A percentile compares a stretch with the other conserved stretches of the same genome.
Evolutionary conservation across 2,329 filamentous ascomycete genomes (phyloP).

Genomic region (Aspergillus nomiae): DNA sequence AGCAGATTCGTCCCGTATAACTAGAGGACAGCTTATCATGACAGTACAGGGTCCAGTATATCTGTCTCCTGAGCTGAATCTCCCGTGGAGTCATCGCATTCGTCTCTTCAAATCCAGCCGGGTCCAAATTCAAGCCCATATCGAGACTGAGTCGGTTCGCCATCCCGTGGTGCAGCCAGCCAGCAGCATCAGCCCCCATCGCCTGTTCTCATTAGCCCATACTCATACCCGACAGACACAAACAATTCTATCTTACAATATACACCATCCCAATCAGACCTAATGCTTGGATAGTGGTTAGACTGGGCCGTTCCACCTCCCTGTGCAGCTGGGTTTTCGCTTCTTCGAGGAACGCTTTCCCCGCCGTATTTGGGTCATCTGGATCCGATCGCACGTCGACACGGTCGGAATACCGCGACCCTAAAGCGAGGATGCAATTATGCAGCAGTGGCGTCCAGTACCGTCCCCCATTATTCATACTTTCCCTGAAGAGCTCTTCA

Average conservation of each 20-base stretch:
- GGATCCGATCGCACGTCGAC: conserved; percentile 33
- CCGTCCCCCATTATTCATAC: conserved; percentile 25
- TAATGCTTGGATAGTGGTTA: conserved; percentile 42
- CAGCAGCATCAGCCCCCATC: conserved; percentile 37
- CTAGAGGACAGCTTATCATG: conserved; percentile 38
- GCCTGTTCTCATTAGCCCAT: conserved; percentile 24
- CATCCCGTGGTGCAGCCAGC: conserved; percentile 44
- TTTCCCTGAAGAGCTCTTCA: conserved; percentile 38
- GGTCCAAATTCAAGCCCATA: conserved; percentile 43
- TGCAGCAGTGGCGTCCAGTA: conserved; percentile 33
- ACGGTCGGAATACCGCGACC: conserved; percentile 37
- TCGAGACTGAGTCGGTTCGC: conserved; percentile 39
- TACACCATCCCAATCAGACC: conserved; percentile 32
- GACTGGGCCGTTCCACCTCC: conserved; percentile 31
- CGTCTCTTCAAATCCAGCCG: conserved; percentile 28
- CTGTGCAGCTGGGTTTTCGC: conserved; percentile 25
- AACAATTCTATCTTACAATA: conserved; percentile 19
- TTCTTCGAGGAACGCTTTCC: conserved; percentile 32
- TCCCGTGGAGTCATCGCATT: conserved; percentile 29
- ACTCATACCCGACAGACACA: neutral
- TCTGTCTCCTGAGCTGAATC: conserved; percentile 35
- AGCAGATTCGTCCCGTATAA: conserved; percentile 41
- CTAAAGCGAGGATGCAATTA: conserved; percentile 40
- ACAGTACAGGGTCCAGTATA: conserved; percentile 42
- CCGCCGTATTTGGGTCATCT: conserved; percentile 37